Conservation (phyloP, 2,329 filamentous ascomycete genomes). For the Drechslera avenae region DNA sequence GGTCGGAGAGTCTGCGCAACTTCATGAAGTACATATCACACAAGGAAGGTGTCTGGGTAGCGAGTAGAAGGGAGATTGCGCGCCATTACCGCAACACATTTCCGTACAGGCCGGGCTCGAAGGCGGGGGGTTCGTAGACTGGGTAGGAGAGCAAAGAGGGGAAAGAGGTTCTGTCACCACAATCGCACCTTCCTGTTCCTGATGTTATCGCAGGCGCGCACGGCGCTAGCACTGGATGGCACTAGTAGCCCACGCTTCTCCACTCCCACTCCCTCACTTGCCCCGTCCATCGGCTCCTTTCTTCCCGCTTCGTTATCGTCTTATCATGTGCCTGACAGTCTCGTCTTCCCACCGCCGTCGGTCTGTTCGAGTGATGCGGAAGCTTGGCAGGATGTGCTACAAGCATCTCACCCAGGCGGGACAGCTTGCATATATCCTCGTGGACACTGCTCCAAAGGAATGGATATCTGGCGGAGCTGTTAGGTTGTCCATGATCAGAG, state of each 20-base stretch:
- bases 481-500: conserved; percentile 1
- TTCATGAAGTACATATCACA: conserved; percentile 59
- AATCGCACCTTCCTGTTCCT: no score
- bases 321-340: neutral
- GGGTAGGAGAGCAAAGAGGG: neutral
- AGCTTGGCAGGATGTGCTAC: neutral
- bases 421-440: conserved; percentile 1
- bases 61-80: conserved; percentile 59
- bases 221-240: conserved; percentile 18
- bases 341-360: neutral
- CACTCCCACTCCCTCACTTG: neutral
- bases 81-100: conserved; percentile 55
- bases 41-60: conserved; percentile 62
- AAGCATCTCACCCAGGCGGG: neutral
- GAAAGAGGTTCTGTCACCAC: no score
- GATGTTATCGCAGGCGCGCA: conserved; percentile 30
- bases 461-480: no score
- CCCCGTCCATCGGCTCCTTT: conserved; percentile 6
- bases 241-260: neutral
- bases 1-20: conserved; percentile 57
- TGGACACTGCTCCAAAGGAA: neutral
- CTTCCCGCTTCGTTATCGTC: conserved; percentile 2
- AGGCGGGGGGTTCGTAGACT: conserved; percentile 10
- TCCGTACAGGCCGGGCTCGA: conserved; percentile 47
- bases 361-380: neutral